phyloP scores from a whole-genome alignment of 257 asterid species.

The Rauvolfia tetraphylla region DNA sequence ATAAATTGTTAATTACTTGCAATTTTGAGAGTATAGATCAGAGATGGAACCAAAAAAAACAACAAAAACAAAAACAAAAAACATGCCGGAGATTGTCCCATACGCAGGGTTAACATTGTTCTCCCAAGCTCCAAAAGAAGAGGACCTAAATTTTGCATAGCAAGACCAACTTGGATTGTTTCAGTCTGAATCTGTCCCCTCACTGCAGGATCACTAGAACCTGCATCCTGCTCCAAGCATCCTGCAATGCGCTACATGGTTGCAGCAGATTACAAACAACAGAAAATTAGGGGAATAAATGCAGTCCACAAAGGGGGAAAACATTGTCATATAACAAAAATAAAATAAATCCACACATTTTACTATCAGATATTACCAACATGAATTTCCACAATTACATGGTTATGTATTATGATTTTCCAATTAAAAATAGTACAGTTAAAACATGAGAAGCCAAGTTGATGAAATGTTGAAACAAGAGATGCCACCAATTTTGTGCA shows the following conservation, averaged over 20 bases:
- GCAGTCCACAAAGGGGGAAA: not conserved
- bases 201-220: conserved; percentile 54
- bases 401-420: not conserved
- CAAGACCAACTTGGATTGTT: conserved; percentile 61
- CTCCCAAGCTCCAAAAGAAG: conserved; percentile 91
- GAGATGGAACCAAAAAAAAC: conserved; percentile 24
- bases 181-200: conserved; percentile 77
- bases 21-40: conserved; percentile 6
- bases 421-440: too few species aligned
- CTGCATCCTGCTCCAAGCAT: conserved; percentile 64
- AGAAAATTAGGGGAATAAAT: conserved; percentile 4
- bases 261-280: conserved; percentile 42
- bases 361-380: not conserved
- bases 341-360: not conserved
- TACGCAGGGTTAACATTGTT: conserved; percentile 73
- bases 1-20: conserved; percentile 15
- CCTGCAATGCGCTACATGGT: conserved; percentile 69
- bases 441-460: not conserved
- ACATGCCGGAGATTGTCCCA: conserved; percentile 85
- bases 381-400: not conserved
- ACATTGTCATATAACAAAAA: not conserved
- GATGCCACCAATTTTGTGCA: not conserved
- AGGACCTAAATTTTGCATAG: conserved; percentile 92
- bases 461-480: not conserved
- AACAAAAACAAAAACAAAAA: too few species aligned